A percentile compares a stretch with the other conserved stretches of the same genome.
Conservation (phyloP, 345 rosid species). For the Gynandropsis gynandra region DNA sequence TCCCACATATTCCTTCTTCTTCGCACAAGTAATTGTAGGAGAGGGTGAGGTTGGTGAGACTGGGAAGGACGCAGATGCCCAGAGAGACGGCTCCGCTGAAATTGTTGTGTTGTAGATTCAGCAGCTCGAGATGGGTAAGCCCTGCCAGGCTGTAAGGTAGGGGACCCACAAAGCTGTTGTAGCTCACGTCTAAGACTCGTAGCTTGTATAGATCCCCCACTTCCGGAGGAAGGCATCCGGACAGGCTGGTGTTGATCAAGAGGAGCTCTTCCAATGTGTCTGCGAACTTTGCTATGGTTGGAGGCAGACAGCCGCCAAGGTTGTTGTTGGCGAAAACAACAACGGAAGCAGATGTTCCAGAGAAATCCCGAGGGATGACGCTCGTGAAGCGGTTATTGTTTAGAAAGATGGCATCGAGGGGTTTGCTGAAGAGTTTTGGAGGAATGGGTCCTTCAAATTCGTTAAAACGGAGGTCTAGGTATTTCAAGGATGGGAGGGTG, state of each 20-base stretch:
- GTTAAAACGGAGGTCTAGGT: slow-evolving; percentile 69
- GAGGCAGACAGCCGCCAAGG: slow-evolving; percentile 72
- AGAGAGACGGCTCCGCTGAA: slow-evolving; percentile 56
- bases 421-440: slow-evolving; percentile 49
- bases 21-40: slow-evolving; percentile 75
- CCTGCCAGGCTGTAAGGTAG: slow-evolving; percentile 85
- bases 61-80: slow-evolving; percentile 69
- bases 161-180: slow-evolving; percentile 63
- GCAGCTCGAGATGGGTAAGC: slow-evolving; percentile 57
- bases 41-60: slow-evolving; percentile 50
- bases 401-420: slow-evolving; percentile 73
- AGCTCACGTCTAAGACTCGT: slow-evolving; percentile 69
- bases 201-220: slow-evolving; percentile 72
- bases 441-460: slow-evolving; percentile 88
- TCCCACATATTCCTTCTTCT: slow-evolving; percentile 68
- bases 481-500: slow-evolving; percentile 48
- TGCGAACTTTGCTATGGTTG: slow-evolving; percentile 58
- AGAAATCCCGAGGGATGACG: slow-evolving; percentile 33
- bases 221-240: slow-evolving; percentile 86
- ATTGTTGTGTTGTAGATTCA: slow-evolving; percentile 65
- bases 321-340: slow-evolving; percentile 79
- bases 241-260: slow-evolving; percentile 55
- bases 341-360: slow-evolving; percentile 49
- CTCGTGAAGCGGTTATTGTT: slow-evolving; percentile 63
- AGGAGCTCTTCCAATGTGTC: slow-evolving; percentile 67